Evolutionary conservation across 1,139 yeast genomes (phyloP), one percentile per base, ranked within the genome.

Genomic region (Suhomyces chickasaworum): DNA sequence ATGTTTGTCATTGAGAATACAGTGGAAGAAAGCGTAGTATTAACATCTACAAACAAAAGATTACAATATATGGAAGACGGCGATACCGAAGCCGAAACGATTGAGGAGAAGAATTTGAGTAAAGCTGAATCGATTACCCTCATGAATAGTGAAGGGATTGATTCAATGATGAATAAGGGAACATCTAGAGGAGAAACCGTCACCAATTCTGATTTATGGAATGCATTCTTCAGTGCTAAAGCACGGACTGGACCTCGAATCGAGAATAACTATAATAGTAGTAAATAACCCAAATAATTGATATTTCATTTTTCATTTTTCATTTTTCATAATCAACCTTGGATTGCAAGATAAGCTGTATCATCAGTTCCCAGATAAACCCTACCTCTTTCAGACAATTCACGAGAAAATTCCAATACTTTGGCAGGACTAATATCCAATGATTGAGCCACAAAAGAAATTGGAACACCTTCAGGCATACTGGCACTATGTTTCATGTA

Each of bases 11-110:
- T 90, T 46, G 81, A 79, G 48, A 84, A 86, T 39, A 83, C 96
- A 0, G 95, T 93, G n/a, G 99, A 93, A 64, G 96, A 91, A 61
- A 84, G 87, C 44, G 87, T 93, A 45, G 79, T 89, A n/a, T 68
- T 75, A 36, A 66, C 80, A 49, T 75, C 84, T 2, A 77, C 84
- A 0, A 74, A 71, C 44, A 80, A 77, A 54, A 56, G 86, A 45
- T 54, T 79, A 35, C 71, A 71, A 46, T 74, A 69, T 53, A 59
- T 66, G 45, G 56, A 63, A 41, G 47, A 50, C 18, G 47, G 33
- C 16, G 46, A 40, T 10, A 38, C 39, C 17, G 31, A 30, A 1
- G 13, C 42, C 18, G 42, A 35, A 13, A 29, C 44, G 12, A 29
- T 44, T 21, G 53, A 57, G 21, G 71, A 63, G 34, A 55, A 50